A percentile compares a stretch with the other conserved stretches of the same genome.
phyloP scores from a whole-genome alignment of 331 rosid genomes.

The Dryas integrifolia region DNA sequence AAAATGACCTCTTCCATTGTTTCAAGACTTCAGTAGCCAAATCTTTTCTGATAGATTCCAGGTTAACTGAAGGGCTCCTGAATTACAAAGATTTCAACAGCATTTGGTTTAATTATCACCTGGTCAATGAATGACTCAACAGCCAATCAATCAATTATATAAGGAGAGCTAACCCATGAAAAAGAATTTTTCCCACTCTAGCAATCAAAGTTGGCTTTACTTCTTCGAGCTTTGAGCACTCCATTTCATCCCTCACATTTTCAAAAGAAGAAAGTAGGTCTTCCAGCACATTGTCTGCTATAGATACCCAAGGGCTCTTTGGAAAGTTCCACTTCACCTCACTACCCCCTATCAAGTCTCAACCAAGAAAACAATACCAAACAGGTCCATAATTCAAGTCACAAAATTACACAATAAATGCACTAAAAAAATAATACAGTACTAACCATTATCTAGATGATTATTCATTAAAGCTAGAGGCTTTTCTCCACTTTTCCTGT shows the following conservation, averaged over 20 bases:
- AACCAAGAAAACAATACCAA: neutral
- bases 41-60: conserved; percentile 20
- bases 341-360: conserved; percentile 4
- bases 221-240: conserved; percentile 6
- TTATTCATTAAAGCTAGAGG: conserved; percentile 31
- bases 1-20: conserved; percentile 27
- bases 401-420: neutral
- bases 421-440: neutral
- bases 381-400: neutral
- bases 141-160: neutral
- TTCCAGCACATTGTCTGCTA: conserved; percentile 34
- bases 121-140: neutral
- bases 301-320: conserved; percentile 31
- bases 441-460: conserved; percentile 26
- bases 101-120: neutral
- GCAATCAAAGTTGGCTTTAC: conserved; percentile 37
- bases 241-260: conserved; percentile 25
- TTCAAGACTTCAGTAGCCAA: conserved; percentile 26
- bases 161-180: conserved; percentile 29
- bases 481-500: conserved; percentile 21
- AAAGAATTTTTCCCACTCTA: conserved; percentile 46
- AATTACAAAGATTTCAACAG: conserved; percentile 3
- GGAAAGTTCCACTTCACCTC: conserved; percentile 5
- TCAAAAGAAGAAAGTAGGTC: conserved; percentile 33
- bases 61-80: conserved; percentile 34